Evolutionary conservation across 306 rosid genomes (phyloP).

Genomic region (Clitoria ternatea): DNA sequence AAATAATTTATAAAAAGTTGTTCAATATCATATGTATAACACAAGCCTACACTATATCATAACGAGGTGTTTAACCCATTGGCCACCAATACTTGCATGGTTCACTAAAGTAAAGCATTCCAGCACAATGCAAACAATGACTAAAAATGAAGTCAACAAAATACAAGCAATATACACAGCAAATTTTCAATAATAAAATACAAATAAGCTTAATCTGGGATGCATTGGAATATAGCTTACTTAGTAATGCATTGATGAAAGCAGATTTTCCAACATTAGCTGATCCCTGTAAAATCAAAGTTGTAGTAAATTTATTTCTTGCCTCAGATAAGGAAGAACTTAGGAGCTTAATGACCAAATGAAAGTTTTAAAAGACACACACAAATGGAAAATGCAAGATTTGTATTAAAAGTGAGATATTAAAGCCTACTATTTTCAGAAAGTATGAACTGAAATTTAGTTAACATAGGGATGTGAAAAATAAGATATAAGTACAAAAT

Average conservation of each 20-base stretch:
- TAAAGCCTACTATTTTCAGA: constrained; percentile 1
- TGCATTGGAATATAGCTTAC: constrained; percentile 46
- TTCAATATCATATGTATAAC: background rate
- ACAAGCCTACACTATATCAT: background rate
- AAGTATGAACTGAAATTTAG: background rate
- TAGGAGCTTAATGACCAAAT: background rate
- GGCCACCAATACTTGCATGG: background rate
- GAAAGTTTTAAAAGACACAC: background rate
- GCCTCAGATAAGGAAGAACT: background rate
- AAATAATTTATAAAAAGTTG: background rate
- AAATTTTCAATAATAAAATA: constrained; percentile 8
- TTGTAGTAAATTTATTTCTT: background rate
- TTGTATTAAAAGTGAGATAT: background rate
- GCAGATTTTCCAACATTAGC: constrained; percentile 99
- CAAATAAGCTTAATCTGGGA: background rate
- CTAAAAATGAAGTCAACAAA: background rate
- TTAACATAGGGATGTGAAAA: background rate
- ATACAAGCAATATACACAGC: background rate
- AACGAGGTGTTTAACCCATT: background rate
- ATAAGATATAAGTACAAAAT: background rate
- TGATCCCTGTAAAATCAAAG: constrained; percentile 55
- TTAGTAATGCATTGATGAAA: constrained; percentile 79
- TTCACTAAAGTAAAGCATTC: constrained; percentile 6
- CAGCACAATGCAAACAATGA: constrained; percentile 12
- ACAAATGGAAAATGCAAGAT: background rate